These are phyloP conservation scores for Debaryomyces psychrophilus DNA, from an alignment of 1,139 yeast genomes.

Conservation along the genomic window DNA sequence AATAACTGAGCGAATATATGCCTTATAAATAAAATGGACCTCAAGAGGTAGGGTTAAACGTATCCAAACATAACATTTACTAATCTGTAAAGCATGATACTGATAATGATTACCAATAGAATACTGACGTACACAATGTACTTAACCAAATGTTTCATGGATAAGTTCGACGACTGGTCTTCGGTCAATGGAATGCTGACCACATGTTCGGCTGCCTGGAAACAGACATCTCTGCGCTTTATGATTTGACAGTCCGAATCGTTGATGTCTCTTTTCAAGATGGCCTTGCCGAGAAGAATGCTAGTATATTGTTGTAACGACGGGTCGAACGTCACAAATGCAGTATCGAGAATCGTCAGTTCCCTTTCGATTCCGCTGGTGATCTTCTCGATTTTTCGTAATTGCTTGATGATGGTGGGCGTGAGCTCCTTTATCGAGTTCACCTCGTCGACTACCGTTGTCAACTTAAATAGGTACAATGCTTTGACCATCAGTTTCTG, in stretches of 20 bases:
- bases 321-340: conserved; percentile 38
- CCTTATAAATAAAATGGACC: neutral
- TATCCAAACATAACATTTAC: conserved; percentile 21
- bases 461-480: conserved; percentile 27
- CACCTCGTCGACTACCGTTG: conserved; percentile 35
- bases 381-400: conserved; percentile 40
- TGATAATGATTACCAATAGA: conserved; percentile 24
- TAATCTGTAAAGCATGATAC: conserved; percentile 30
- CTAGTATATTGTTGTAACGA: conserved; percentile 42
- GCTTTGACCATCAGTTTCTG: conserved; percentile 30
- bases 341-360: conserved; percentile 29
- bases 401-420: conserved; percentile 30
- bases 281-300: conserved; percentile 46
- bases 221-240: conserved; percentile 43
- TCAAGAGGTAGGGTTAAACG: neutral
- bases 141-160: conserved; percentile 25
- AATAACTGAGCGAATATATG: neutral
- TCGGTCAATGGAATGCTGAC: conserved; percentile 47
- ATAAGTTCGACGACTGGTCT: conserved; percentile 25
- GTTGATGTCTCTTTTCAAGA: conserved; percentile 40
- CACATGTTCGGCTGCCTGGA: conserved; percentile 48
- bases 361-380: conserved; percentile 45
- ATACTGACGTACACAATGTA: conserved; percentile 27
- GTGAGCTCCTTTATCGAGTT: conserved; percentile 22
- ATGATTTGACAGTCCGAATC: conserved; percentile 37